Conservation (phyloP, 2,329 filamentous ascomycete genomes). For the Macrophomina tecta region DNA sequence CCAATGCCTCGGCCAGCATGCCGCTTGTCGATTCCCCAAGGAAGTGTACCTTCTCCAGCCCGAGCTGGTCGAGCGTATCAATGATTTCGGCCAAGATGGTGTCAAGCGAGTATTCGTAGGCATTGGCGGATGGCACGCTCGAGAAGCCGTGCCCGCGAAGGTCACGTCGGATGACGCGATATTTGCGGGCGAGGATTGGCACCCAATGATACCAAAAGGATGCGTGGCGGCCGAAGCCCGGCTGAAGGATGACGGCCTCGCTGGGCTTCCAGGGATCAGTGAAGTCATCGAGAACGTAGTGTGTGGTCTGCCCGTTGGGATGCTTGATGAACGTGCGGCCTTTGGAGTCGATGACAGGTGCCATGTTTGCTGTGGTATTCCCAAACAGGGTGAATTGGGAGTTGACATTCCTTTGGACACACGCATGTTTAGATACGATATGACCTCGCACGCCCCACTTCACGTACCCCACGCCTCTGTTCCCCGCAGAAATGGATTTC, state of each 20-base stretch:
- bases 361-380: neutral
- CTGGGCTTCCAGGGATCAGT: conserved; percentile 41
- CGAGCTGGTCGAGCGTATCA: conserved; percentile 44
- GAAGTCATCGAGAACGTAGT: conserved; percentile 39
- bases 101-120: conserved; percentile 36
- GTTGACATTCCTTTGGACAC: too few species aligned
- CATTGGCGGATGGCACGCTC: conserved; percentile 30
- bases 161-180: conserved; percentile 43
- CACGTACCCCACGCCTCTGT: neutral
- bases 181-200: conserved; percentile 39
- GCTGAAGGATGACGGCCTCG: conserved; percentile 46
- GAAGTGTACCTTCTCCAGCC: conserved; percentile 41
- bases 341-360: conserved; percentile 29
- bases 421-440: too few species aligned
- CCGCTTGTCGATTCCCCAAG: conserved; percentile 44
- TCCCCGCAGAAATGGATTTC: neutral
- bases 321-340: conserved; percentile 40
- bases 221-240: conserved; percentile 44
- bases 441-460: neutral
- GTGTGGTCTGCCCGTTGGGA: conserved; percentile 39
- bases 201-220: conserved; percentile 48
- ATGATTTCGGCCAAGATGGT: conserved; percentile 41
- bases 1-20: conserved; percentile 44
- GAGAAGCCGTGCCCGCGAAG: conserved; percentile 44
- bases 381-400: too few species aligned